Conservation (phyloP, 805 yeast species). For the Starmerella floris region DNA sequence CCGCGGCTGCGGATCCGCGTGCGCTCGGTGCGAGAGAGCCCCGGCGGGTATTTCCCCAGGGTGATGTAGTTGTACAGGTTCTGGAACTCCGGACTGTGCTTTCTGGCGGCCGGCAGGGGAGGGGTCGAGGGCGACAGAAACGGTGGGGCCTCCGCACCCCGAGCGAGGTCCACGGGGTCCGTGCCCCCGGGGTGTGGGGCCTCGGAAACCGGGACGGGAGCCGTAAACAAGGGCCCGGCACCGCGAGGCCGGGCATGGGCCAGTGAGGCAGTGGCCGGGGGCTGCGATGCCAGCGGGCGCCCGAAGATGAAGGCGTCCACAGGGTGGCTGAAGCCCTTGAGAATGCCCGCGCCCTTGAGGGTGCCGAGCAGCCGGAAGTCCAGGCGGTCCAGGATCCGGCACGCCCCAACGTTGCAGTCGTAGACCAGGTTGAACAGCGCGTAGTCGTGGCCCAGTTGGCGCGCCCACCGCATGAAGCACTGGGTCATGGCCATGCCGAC, state of each 20-base stretch:
- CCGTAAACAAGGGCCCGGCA: not conserved
- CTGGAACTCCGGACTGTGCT: constrained; percentile 41
- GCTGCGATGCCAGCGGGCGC: constrained; percentile 37
- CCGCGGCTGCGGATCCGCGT: constrained; percentile 72
- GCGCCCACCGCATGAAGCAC: constrained; percentile 83
- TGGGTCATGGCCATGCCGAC: constrained; percentile 77
- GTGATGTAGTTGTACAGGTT: constrained; percentile 63
- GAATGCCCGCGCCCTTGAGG: constrained; percentile 73
- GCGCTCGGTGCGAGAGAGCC: constrained; percentile 70
- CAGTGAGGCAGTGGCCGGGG: constrained; percentile 27
- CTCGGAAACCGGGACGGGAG: not conserved
- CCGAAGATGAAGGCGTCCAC: constrained; percentile 84
- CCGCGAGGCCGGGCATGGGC: not conserved
- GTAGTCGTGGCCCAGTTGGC: constrained; percentile 72
- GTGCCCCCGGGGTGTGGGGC: not conserved
- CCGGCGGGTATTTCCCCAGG: constrained; percentile 76
- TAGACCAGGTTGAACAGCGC: constrained; percentile 74
- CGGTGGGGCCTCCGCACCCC: not conserved
- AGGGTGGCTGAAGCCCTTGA: constrained; percentile 71
- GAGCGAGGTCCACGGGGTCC: not conserved
- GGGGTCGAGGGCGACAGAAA: not conserved
- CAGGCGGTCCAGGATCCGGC: constrained; percentile 61
- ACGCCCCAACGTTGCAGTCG: constrained; percentile 74
- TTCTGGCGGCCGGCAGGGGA: not conserved
- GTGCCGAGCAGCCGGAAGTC: constrained; percentile 70